Percentiles rank a stretch among this genome's conserved stretches.
These are phyloP conservation scores for Xylariaceae sp. DNA, from an alignment of 2,329 filamentous ascomycete genomes.

Conservation along the genomic window DNA sequence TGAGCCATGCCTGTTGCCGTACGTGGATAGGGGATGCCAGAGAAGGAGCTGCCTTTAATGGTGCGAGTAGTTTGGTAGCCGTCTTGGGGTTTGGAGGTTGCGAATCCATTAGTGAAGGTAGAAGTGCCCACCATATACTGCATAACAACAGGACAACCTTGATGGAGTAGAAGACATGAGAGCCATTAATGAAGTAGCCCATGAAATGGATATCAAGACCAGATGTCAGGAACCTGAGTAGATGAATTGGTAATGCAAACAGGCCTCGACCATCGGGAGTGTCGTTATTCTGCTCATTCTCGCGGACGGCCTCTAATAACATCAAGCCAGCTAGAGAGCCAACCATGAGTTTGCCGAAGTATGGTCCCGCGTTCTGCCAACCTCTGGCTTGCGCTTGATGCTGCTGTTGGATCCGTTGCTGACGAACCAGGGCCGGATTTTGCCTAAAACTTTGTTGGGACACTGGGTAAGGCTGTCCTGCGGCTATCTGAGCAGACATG, in stretches of 20 bases:
- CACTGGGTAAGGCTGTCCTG: constrained; percentile 49
- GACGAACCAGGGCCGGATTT: constrained; percentile 46
- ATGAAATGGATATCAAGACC: constrained; percentile 49
- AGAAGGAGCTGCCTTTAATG: constrained; percentile 58
- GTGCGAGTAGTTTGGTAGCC: constrained; percentile 33
- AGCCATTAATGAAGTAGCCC: constrained; percentile 48
- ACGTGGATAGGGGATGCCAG: constrained; percentile 80
- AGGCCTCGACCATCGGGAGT: constrained; percentile 63
- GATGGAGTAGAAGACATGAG: constrained; percentile 46
- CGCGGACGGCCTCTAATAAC: constrained; percentile 76
- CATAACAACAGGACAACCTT: constrained; percentile 52
- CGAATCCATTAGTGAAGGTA: constrained; percentile 51
- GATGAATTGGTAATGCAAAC: constrained; percentile 58
- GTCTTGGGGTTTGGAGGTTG: constrained; percentile 51
- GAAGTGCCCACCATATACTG: constrained; percentile 50
- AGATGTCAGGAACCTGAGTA: constrained; percentile 48
- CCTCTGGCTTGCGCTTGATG: constrained; percentile 47
- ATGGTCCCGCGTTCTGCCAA: constrained; percentile 53
- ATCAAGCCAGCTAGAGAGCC: constrained; percentile 89
- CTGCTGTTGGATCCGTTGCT: constrained; percentile 54
- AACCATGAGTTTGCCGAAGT: constrained; percentile 79
- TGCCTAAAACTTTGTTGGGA: constrained; percentile 36
- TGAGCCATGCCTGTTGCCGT: constrained; percentile 85
- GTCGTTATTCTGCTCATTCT: constrained; percentile 62
- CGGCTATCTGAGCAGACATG: constrained; percentile 52